Percentiles rank a stretch among this genome's conserved stretches.
These are phyloP conservation scores for Botryobasidium botryosum DNA, from an alignment of 768 basidiomycete species.

Conservation along the genomic window DNA sequence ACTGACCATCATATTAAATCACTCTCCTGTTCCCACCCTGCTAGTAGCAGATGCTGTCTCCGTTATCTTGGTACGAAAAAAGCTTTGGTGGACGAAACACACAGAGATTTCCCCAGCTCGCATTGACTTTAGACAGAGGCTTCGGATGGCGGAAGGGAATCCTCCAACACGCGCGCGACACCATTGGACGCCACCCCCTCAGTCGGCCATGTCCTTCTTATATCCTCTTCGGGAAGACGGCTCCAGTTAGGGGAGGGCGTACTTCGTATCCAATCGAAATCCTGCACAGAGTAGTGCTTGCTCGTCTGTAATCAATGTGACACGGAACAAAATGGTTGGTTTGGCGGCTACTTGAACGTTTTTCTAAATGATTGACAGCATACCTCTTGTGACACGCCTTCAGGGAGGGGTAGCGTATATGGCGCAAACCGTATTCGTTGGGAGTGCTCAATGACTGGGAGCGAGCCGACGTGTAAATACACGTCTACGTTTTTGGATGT, in stretches of 20 bases:
- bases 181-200: too few species aligned
- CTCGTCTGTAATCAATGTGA: slow-evolving; percentile 16
- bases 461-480: slow-evolving; percentile 47
- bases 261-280: slow-evolving; percentile 68
- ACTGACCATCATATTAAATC: too few species aligned
- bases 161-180: too few species aligned
- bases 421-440: slow-evolving; percentile 39
- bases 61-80: too few species aligned
- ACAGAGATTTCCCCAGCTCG: too few species aligned
- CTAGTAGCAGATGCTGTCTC: too few species aligned
- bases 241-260: slow-evolving; percentile 71
- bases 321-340: background rate
- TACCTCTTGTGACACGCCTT: slow-evolving; percentile 2
- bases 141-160: too few species aligned
- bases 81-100: too few species aligned
- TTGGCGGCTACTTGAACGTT: too few species aligned
- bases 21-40: too few species aligned
- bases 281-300: slow-evolving; percentile 42
- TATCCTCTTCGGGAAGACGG: slow-evolving; percentile 1
- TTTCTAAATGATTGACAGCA: slow-evolving; percentile 3
- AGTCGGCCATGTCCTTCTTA: too few species aligned
- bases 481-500: slow-evolving; percentile 45
- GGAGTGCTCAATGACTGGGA: slow-evolving; percentile 71
- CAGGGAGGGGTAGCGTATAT: slow-evolving; percentile 31
- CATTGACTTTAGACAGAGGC: too few species aligned